Base-by-base conservation (phyloP, 805 yeast species). In the Wickerhamiella shivajii region DNA sequence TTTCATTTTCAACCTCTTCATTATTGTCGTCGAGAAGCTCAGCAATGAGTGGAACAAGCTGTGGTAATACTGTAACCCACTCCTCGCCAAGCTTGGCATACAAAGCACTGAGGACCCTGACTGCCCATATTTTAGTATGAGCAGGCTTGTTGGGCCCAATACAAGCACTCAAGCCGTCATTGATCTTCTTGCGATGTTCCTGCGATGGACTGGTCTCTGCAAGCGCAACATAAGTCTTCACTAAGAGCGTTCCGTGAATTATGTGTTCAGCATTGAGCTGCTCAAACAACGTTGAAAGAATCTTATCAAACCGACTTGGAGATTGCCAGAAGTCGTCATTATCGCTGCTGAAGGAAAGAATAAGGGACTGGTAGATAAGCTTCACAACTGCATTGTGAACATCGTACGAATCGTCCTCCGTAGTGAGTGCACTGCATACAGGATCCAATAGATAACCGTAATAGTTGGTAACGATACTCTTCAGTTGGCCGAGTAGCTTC, bases 301-400 rank as follows among this genome's bases (percentile, higher is more conserved):
- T 66, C 33, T 71, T 57, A 24, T 78, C 92, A 52, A 83, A 90
- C 52, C 98, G 71, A 17, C 83, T 70, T 33, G 76, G 77, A 28
- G 83, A 72, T 38, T 78, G 76, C 99, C 99, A 90, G 60, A 80
- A 90, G 49, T 90, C 98, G 46, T 79, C 93, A 50, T 76, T 80
- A 50, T 87, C 96, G 49, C 74, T 77, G 48, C 75, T 79, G 62
- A 90, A 84, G 2, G 95, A 77, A 1, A 81, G 66, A 0, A 75
- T 69, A 42, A 90, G 59, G 0, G 94, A 74, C 42, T 69, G 74
- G 34, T 84, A 59, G 14, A 85, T 55, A 25, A 80, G 57, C 57
- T 94, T 73, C 57, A 83, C 74, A 45, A 84, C 60, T 41, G 71
- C 69, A 29, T 65, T 55, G 37, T 67, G 64, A 20, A 61, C 59